Base-by-base conservation (phyloP, 441 rosid species). In the Brassica balearica region DNA sequence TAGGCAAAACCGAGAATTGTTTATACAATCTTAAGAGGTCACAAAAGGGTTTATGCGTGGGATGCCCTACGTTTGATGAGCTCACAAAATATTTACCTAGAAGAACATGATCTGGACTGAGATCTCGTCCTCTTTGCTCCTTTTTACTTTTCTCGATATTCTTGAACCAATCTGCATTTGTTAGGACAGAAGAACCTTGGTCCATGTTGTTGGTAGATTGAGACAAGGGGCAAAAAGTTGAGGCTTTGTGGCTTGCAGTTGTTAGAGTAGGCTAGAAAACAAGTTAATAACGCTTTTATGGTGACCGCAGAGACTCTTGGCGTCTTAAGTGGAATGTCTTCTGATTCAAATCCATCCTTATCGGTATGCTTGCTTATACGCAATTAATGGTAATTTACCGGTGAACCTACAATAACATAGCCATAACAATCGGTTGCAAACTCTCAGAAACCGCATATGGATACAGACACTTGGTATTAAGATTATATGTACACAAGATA, bases 301-400 rank as follows among this genome's bases (percentile, higher is more conserved):
- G 81, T 32, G 79, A 61, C 46, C 88, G 69, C 83, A 29, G 34
- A 5, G 34, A 29, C 34, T 29, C 34, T 29, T 29, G 34, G 7
- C 34, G 82, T 74, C 88, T 85, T 29, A 58, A 89, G 87, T 68
- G 93, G 91, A 69, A 88, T 80, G 69, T 85, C 90, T 82, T 89
- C 91, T 4, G 68, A 69, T 41, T 83, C 85, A 65, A 64, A 73
- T 3, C 23, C 63, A 60, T 71, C 84, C 19, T 86, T 90, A 25
- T 78, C 84, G 1, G 27, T 10, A 34, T 78, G 89, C 85, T 82
- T 89, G 48, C 84, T 69, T 53, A 82, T 65, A 20, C 82, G 83
- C 38, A 75, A 38, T 25, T 25, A 25, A 29, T 29, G 85, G 83
- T 68, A 75, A 68, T 72, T 84, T 78, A 74, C 76, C 5, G 87